Base-by-base conservation (phyloP, 2,329 filamentous ascomycete species). In the Colletotrichum sp. region DNA sequence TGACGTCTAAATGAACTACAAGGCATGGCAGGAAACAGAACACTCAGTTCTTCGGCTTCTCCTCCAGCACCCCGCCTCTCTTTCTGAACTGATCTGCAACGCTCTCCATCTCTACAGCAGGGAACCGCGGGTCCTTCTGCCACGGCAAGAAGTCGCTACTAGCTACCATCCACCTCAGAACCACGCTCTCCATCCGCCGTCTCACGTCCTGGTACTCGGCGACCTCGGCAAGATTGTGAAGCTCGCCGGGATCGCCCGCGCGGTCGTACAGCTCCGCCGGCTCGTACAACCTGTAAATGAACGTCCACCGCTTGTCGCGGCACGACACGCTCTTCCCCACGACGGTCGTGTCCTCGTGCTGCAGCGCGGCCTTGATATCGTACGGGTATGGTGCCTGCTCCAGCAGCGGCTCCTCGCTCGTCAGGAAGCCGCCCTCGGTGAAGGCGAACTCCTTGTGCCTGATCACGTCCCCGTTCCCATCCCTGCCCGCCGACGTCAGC, bases 241-340 rank as follows among this genome's bases (percentile, higher is more conserved):
- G 71, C 80, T 87, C 86, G 8, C 83, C 79, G 0, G 83, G 82
- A 64, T 88, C 87, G 2, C 81, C 72, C 0, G 76, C 61, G 1
- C 85, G 83, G 70, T 84, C 78, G 71, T 89, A 88, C 16, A 89
- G 78, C 82, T 89, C 87, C 0, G 82, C 78, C 0, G 85, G 82
- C 75, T 89, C 87, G 68, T 88, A 88, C 3, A 88, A 77, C 1
- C 86, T 81, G 66, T 88, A 89, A 0, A 89, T 79, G 57, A 83
- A 88, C 0, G 85, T 86, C 83, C 84, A 88, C 1, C 82, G 78
- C 67, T 83, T 77, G 44, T 84, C 80, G 0, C 85, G 80, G 4
- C 86, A 76, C 4, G 82, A 80, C 1, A 88, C 83, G 1, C 85
- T 84, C 66, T 88, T 88, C 0, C 87, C 87, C 0, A 87, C 86